These are phyloP conservation scores for Medicago ruthenica DNA, from an alignment of 306 rosid species.

Conservation along the genomic window DNA sequence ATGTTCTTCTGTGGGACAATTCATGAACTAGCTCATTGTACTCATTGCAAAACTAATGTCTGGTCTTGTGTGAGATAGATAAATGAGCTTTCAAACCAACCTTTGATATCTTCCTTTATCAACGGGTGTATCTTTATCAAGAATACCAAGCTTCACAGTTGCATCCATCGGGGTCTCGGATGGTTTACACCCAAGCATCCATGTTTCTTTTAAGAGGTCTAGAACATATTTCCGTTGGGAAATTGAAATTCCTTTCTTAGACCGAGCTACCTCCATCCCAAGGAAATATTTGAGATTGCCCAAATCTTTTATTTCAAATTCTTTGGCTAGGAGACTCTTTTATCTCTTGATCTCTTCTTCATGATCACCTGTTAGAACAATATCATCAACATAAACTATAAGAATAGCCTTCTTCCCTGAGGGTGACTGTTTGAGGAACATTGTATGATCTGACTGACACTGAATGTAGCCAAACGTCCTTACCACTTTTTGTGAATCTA, in stretches of 20 bases:
- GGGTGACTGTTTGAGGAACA: neutral
- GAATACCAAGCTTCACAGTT: neutral
- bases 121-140: neutral
- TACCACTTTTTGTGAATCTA: neutral
- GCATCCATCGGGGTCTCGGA: too few species aligned
- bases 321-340: too few species aligned
- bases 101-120: neutral
- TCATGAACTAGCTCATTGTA: neutral
- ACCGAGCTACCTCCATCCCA: too few species aligned
- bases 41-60: neutral
- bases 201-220: too few species aligned
- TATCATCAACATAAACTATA: neutral
- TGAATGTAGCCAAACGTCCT: neutral
- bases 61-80: neutral
- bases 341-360: neutral
- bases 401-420: neutral
- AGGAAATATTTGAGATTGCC: too few species aligned
- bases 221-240: too few species aligned
- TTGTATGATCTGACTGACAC: neutral
- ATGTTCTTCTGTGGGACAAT: neutral
- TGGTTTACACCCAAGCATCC: too few species aligned
- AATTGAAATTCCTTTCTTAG: too few species aligned
- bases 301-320: too few species aligned
- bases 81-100: neutral
- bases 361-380: neutral